Evolutionary conservation across 805 yeast species (phyloP), one percentile per base, ranked within the genome.

Genomic region (Jamesozyma piceae): DNA sequence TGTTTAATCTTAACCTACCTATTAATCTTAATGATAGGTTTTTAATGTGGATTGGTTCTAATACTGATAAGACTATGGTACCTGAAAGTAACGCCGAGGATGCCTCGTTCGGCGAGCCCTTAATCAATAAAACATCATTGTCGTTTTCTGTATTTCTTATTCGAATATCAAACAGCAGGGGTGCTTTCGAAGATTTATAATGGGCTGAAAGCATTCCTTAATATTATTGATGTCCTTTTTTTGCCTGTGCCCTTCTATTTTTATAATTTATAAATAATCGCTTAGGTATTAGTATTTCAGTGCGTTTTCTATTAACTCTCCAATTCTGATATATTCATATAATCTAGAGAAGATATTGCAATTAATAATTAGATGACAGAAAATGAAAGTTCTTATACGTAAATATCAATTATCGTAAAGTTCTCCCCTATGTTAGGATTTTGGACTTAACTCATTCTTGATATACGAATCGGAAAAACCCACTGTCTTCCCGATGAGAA

Each of bases 101-200:
- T 0, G 97, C 95, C 42, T 82, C 90, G 35, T 72, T 72, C 3
- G 80, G 77, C 1, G 80, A 53, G 1, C 98, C 98, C 52, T 88
- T 82, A 31, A 90, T 63, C 10, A 90, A 75, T 5, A 90, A 62
- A 10, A 89, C 94, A 57, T 88, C 94, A 18, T 47, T 39, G 13
- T 37, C 29, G 49, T 78, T 80, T 35, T 83, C 95, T 2, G 73
- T 59, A 20, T 86, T 77, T 39, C 75, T 73, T 32, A 86, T 62
- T 43, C 95, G 68, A 32, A 74, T 70, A 44, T 74, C 79, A 48
- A 73, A 73, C 15, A 72, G 57, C 10, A 71, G 45, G 8, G 61
- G 66, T 37, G 63, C 58, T 30, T 53, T 51, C 1, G 39, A 18
- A 15, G 57, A 33, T 31, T 52, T 57, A 42, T 56, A 39, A 40